Evolutionary conservation across 371 early-diverging fungal genomes (phyloP).

Genomic region (Apophysomyces elegans): DNA sequence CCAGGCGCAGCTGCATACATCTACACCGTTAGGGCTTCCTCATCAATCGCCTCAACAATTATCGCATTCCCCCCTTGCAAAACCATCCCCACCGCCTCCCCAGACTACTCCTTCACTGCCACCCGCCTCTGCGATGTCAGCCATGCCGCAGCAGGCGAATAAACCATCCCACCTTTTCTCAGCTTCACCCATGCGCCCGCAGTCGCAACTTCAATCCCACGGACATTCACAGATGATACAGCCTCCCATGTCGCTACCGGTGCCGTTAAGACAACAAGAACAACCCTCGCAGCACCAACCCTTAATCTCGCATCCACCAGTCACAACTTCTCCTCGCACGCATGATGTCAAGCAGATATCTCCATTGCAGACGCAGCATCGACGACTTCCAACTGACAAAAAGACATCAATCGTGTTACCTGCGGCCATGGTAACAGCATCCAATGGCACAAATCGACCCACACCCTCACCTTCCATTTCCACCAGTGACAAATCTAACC

Average conservation of each 20-base stretch:
- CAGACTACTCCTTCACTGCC: constrained; percentile 19
- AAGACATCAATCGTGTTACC: background rate
- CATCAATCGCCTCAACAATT: constrained; percentile 12
- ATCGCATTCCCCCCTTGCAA: background rate
- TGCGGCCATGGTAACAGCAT: background rate
- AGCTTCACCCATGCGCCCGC: constrained; percentile 29
- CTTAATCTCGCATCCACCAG: constrained; percentile 5
- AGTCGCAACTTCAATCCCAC: constrained; percentile 39
- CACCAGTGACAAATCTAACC: constrained; percentile 6
- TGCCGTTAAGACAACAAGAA: constrained; percentile 11
- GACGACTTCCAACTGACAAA: background rate
- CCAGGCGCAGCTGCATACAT: constrained; percentile 16
- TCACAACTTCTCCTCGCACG: constrained; percentile 2
- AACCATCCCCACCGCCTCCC: constrained; percentile 10
- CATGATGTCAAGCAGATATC: constrained; percentile 14
- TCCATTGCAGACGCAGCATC: constrained; percentile 9
- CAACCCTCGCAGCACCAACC: constrained; percentile 24
- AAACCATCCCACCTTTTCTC: constrained; percentile 23
- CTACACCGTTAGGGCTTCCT: constrained; percentile 6
- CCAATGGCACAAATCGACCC: constrained; percentile 3
- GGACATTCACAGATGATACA: constrained; percentile 29
- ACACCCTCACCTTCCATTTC: constrained; percentile 12
- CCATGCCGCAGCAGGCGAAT: constrained; percentile 16
- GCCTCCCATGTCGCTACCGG: constrained; percentile 21
- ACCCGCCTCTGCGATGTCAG: constrained; percentile 11